Evolutionary conservation across 2,329 filamentous ascomycete genomes (phyloP), one percentile per base, ranked within the genome.

Genomic region (Alternaria hordeiaustralica): DNA sequence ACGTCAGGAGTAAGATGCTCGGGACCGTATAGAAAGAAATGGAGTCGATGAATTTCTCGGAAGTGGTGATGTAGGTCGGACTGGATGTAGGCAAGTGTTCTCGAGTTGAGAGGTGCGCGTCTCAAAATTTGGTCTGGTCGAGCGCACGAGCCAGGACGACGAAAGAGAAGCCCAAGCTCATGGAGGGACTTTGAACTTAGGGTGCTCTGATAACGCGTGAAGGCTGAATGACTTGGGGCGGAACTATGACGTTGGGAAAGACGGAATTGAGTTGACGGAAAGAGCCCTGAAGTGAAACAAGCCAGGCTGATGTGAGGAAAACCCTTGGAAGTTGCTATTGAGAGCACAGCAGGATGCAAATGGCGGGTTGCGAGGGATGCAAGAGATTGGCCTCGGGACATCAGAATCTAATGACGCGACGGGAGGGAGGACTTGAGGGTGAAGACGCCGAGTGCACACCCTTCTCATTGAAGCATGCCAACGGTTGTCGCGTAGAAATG

Each of bases 111-210:
- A 65, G 63, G 63, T 68, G 68, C 60, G 63, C 46, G 67, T 60
- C 68, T 71, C 69, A 68, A 72, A 71, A 70, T 71, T 70, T 70
- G 67, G 63, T 66, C 65, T 68, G 71, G 65, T 63, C 61, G 57
- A 62, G 58, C 60, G 73, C 75, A 77, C 75, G 74, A 72, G 73
- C 74, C 73, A 70, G 63, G 63, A 46, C 61, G 64, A 46, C 61
- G 45, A 63, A 51, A 49, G 61, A 55, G 55, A 59, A 46, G 56
- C 61, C 58, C 64, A 67, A 70, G 60, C 59, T 60, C 45, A 63
- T 55, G n/a, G 61, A 63, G 46, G 57, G 61, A 36, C 44, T 15
- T 21, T 43, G 36, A 55, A 63, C 36, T 51, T 21, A 60, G 26
- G 41, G 23, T 60, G 18, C 50, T 53, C 57, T 47, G 18, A 41